phyloP scores from a whole-genome alignment of 257 asterid genomes.

The Fraxinus anomala region DNA sequence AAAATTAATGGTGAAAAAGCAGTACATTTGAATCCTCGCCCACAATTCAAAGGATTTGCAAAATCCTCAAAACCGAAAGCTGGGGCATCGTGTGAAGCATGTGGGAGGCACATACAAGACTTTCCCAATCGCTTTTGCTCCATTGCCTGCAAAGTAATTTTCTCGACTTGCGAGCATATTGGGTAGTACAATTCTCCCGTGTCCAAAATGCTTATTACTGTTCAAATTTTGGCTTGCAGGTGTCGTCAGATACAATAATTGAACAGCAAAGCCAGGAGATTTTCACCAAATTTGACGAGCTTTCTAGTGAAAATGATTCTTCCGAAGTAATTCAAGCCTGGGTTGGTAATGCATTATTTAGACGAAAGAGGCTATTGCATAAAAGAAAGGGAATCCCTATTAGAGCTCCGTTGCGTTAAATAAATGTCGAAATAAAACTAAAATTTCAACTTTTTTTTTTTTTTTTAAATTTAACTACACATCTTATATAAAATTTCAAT shows the following conservation, averaged over 20 bases:
- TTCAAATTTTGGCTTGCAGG: slow-evolving; percentile 30
- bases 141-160: slow-evolving; percentile 72
- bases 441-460: slow-evolving; percentile 14
- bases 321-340: slow-evolving; percentile 54
- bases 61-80: slow-evolving; percentile 51
- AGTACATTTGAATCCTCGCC: slow-evolving; percentile 74
- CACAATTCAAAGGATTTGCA: slow-evolving; percentile 50
- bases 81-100: slow-evolving; percentile 56
- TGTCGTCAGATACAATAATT: slow-evolving; percentile 31
- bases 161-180: not conserved
- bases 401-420: slow-evolving; percentile 57
- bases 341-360: slow-evolving; percentile 36
- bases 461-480: not conserved
- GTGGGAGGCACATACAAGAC: slow-evolving; percentile 76
- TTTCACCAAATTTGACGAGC: slow-evolving; percentile 24
- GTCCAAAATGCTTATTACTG: not conserved
- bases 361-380: slow-evolving; percentile 47
- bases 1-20: slow-evolving; percentile 81
- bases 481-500: not conserved
- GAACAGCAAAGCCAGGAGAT: slow-evolving; percentile 26
- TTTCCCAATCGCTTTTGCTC: slow-evolving; percentile 68
- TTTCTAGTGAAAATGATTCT: slow-evolving; percentile 37
- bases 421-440: not conserved
- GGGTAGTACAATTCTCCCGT: not conserved
- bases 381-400: slow-evolving; percentile 66